A percentile compares a stretch with the other conserved stretches of the same genome.
phyloP scores from a whole-genome alignment of 495 filamentous ascomycete genomes.

The Lophium mytilinum region DNA sequence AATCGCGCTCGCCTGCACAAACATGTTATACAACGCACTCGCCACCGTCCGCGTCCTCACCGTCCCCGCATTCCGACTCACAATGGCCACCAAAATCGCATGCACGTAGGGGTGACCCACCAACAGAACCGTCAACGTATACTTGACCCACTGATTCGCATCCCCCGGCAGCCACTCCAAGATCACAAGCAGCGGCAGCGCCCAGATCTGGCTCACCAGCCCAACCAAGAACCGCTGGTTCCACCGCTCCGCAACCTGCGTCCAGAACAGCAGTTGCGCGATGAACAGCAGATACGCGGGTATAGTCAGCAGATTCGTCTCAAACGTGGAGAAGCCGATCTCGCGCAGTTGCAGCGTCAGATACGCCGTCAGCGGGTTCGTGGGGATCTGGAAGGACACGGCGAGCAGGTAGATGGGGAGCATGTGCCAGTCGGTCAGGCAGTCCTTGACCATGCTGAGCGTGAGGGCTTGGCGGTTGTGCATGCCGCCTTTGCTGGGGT shows the following conservation, averaged over 20 bases:
- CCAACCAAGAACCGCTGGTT: conserved; percentile 48
- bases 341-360: conserved; percentile 17
- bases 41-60: conserved; percentile 50
- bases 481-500: conserved; percentile 30
- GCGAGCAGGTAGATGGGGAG: conserved; percentile 33
- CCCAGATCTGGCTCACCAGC: conserved; percentile 48
- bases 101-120: conserved; percentile 26
- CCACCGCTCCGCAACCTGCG: conserved; percentile 50
- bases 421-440: conserved; percentile 28
- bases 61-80: conserved; percentile 47
- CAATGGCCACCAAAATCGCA: conserved; percentile 27
- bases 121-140: conserved; percentile 12
- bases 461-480: conserved; percentile 26
- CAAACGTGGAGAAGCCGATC: conserved; percentile 22
- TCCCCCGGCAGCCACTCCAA: conserved; percentile 37
- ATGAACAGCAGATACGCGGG: conserved; percentile 33
- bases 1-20: conserved; percentile 31
- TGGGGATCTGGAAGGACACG: conserved; percentile 24
- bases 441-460: conserved; percentile 16
- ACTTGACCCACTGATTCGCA: conserved; percentile 12
- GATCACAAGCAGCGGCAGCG: conserved; percentile 47
- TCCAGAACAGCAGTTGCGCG: conserved; percentile 44
- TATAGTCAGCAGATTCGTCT: conserved; percentile 29
- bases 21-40: conserved; percentile 51
- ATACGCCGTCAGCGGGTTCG: conserved; percentile 16